phyloP scores from a whole-genome alignment of 306 rosid species.

The Hippophae gyantsensis region DNA sequence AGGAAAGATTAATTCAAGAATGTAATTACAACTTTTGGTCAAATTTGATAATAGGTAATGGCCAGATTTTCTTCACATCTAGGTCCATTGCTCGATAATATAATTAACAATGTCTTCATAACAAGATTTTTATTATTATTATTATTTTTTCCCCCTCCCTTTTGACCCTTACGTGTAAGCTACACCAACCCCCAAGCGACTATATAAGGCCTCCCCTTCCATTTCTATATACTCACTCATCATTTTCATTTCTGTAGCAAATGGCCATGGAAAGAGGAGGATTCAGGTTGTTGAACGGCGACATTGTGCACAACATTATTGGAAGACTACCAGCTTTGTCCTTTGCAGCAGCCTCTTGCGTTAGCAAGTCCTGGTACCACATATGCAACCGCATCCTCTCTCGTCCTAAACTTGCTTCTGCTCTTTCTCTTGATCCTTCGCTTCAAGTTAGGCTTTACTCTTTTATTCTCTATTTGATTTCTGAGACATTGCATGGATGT shows the following conservation, averaged over 20 bases:
- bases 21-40: no score
- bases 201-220: no score
- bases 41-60: no score
- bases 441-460: conserved; percentile 20
- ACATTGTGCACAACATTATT: conserved; percentile 32
- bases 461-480: background rate
- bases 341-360: conserved; percentile 64
- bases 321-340: conserved; percentile 39
- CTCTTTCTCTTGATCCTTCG: conserved; percentile 57
- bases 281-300: conserved; percentile 10
- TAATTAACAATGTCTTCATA: no score
- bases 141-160: no score
- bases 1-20: no score
- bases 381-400: conserved; percentile 41
- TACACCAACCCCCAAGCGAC: background rate
- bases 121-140: no score
- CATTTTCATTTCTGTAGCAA: background rate
- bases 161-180: background rate
- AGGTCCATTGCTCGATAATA: no score
- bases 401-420: conserved; percentile 57
- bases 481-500: background rate
- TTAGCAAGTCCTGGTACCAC: conserved; percentile 46
- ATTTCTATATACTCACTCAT: no score
- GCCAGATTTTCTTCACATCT: no score
- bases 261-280: background rate